Percentiles rank a stretch among this genome's conserved stretches.
Conservation (phyloP, 768 basidiomycete species). For the Exsudoporus frostii region DNA sequence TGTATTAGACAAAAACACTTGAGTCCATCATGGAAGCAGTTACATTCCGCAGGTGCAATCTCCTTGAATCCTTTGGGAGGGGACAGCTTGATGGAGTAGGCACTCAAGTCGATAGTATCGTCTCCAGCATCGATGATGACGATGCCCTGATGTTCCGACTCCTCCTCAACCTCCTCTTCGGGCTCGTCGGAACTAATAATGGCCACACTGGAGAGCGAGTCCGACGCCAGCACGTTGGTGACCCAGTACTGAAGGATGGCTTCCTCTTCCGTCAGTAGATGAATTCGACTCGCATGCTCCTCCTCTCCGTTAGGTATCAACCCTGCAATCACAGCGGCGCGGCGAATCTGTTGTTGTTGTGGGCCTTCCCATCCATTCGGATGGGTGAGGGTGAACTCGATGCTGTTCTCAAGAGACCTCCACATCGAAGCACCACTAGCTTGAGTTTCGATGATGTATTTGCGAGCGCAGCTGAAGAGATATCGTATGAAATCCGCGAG, state of each 20-base stretch:
- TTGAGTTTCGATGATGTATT: conserved; percentile 23
- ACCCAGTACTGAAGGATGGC: conserved; percentile 38
- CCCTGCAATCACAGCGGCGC: conserved; percentile 22
- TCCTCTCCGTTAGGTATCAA: conserved; percentile 14
- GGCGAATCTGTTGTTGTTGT: conserved; percentile 31
- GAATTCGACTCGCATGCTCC: conserved; percentile 15
- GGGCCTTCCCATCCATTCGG: conserved; percentile 33
- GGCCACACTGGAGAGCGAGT: conserved; percentile 16
- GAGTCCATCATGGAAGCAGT: not conserved
- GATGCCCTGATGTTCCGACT: conserved; percentile 33
- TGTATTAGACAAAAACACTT: not conserved
- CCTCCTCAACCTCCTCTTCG: not conserved
- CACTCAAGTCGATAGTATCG: conserved; percentile 39
- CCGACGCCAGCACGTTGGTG: conserved; percentile 37
- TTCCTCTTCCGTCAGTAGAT: conserved; percentile 27
- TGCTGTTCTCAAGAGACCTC: conserved; percentile 18
- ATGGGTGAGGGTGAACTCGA: conserved; percentile 26
- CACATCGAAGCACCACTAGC: conserved; percentile 27
- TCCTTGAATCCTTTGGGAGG: conserved; percentile 30
- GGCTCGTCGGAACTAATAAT: not conserved
- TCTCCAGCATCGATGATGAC: conserved; percentile 47
- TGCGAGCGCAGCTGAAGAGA: conserved; percentile 22
- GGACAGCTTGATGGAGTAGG: conserved; percentile 27
- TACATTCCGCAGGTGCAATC: conserved; percentile 33
- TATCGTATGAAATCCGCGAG: conserved; percentile 29